These are phyloP conservation scores for Orbilia ellipsospora DNA, from an alignment of 2,329 filamentous ascomycete species.

Conservation along the genomic window DNA sequence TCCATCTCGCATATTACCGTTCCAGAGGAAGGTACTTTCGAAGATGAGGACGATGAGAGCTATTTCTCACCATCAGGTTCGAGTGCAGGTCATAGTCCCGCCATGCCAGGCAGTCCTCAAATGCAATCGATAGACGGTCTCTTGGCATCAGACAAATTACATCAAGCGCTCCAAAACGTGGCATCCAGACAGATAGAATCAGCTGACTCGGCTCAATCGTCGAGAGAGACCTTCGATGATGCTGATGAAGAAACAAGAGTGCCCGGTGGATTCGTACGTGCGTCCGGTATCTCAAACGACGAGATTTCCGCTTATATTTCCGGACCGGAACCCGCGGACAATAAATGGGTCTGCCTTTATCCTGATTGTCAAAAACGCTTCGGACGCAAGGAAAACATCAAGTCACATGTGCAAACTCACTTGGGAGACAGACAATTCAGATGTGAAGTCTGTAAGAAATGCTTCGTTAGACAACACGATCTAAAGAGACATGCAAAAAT, in stretches of 20 bases:
- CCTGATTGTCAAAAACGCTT: constrained; percentile 87
- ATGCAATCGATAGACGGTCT: constrained; percentile 51
- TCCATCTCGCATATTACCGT: constrained; percentile 56
- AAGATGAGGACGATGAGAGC: constrained; percentile 56
- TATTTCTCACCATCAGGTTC: constrained; percentile 57
- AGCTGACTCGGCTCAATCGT: constrained; percentile 11
- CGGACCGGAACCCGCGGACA: constrained; percentile 76
- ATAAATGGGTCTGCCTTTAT: constrained; percentile 81
- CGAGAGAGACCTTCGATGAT: constrained; percentile 32
- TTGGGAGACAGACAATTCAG: constrained; percentile 95
- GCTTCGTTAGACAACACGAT: constrained; percentile 96
- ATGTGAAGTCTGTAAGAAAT: constrained; percentile 92
- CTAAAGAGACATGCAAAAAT: constrained; percentile 98
- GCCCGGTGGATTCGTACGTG: constrained; percentile 43
- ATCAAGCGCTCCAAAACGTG: constrained; percentile 43
- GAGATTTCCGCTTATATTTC: constrained; percentile 81
- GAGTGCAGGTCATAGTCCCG: constrained; percentile 42
- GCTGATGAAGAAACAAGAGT: constrained; percentile 42
- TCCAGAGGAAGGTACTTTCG: constrained; percentile 56
- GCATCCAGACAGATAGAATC: constrained; percentile 45
- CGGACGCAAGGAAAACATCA: constrained; percentile 98
- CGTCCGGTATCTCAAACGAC: constrained; percentile 78
- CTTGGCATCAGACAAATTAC: constrained; percentile 56
- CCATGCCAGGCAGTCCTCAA: constrained; percentile 43
- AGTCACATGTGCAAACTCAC: constrained; percentile 97